Evolutionary conservation across 23 red algal genomes (phyloP), one percentile per base, ranked within the genome.

Genomic region (Agarophyton chilense): DNA sequence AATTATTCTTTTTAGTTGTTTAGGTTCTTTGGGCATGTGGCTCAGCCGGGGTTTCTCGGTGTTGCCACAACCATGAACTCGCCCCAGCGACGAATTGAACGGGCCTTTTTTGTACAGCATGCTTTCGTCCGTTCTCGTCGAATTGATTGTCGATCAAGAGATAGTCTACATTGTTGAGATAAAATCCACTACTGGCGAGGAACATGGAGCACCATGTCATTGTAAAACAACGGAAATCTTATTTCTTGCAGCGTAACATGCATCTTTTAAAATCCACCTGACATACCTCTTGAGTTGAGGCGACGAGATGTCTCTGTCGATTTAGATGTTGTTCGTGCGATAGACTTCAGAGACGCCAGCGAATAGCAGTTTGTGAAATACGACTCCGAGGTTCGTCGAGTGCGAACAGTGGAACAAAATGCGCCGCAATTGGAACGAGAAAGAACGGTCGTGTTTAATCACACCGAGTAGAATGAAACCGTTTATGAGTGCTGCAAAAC

Each of bases 61-160:
- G 60, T 65, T 65, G 32, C 31, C 35, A 38, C 7, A 11, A 65
- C 60, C 60, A 65, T 65, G 60, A 65, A 17, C 29, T 74, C 13
- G 68, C 34, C 43, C n/a, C 43, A 18, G 24, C 10, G 38, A 49
- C 39, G 43, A 74, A 74, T 24, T 9, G 68, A 10, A 46, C 38
- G 68, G 68, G 21, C 56, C 6, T 18, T 74, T 26, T 74, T 74
- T 74, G 68, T 74, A 74, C 68, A 74, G 68, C 68, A 46, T 74
- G 68, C 68, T 49, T 26, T 21, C 45, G 8, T 49, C 43, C 43
- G 68, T 74, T 47, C 41, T 74, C 41, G 24, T 16, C 68, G 24
- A 74, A 49, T 29, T 36, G 24, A 29, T 74, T 74, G 68, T 74
- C 43, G 33, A 9, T 72, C 65, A 45, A 47, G 24, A 14, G 41